phyloP scores from a whole-genome alignment of 1,284 basidiomycete species.

The Fomitopsis pinicola region DNA sequence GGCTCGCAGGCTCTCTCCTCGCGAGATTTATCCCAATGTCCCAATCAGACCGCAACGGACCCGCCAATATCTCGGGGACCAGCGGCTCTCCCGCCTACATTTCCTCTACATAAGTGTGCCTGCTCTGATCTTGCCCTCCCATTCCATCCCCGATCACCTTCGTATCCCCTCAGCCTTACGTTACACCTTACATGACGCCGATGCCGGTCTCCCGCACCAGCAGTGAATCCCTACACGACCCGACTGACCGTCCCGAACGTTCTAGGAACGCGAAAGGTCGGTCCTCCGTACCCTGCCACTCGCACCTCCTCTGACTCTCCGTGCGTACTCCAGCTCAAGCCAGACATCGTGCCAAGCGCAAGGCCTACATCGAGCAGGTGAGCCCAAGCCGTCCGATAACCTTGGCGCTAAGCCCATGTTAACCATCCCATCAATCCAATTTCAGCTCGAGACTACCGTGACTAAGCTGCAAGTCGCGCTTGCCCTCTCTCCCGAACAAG shows the following conservation, averaged over 20 bases:
- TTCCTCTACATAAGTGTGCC: constrained; percentile 24
- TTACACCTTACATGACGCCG: constrained; percentile 33
- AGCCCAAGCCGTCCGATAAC: constrained; percentile 18
- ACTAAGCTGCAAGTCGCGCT: constrained; percentile 73
- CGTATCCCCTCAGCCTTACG: constrained; percentile 24
- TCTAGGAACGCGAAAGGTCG: constrained; percentile 38
- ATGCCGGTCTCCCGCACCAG: constrained; percentile 19
- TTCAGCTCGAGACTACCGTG: constrained; percentile 75
- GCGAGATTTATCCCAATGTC: constrained; percentile 3
- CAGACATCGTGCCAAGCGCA: constrained; percentile 86
- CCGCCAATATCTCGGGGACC: constrained; percentile 2
- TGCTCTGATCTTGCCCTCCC: constrained; percentile 19
- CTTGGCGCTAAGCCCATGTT: neutral
- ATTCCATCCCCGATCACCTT: constrained; percentile 29
- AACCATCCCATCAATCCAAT: neutral
- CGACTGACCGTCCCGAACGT: constrained; percentile 56
- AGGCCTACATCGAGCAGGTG: constrained; percentile 89
- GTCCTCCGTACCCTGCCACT: neutral
- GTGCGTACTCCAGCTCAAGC: constrained; percentile 63
- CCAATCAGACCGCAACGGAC: neutral
- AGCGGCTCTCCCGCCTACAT: constrained; percentile 16
- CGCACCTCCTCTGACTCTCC: neutral
- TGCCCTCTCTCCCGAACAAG: constrained; percentile 64
- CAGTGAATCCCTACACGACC: constrained; percentile 11
- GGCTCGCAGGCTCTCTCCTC: neutral